These are phyloP conservation scores for Suillus sp. DNA, from an alignment of 768 basidiomycete species.

Conservation along the genomic window DNA sequence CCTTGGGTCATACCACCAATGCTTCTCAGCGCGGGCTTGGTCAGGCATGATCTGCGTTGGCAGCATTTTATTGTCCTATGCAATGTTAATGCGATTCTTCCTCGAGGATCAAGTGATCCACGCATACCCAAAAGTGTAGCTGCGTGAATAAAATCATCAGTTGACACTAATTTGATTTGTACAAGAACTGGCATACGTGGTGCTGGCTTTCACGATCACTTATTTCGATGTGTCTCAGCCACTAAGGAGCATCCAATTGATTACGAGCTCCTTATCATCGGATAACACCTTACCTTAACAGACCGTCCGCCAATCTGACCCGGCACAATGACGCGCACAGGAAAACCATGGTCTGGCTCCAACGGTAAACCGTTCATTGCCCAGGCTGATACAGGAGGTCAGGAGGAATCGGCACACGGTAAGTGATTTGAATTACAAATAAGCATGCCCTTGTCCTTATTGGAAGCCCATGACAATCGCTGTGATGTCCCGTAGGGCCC, in stretches of 20 bases:
- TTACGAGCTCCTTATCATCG: background rate
- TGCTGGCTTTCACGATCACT: constrained; percentile 54
- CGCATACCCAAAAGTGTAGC: constrained; percentile 40
- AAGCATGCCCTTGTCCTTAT: constrained; percentile 52
- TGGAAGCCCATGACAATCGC: constrained; percentile 46
- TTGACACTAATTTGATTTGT: background rate
- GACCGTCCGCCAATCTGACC: constrained; percentile 64
- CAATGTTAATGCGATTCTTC: background rate
- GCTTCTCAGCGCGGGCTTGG: constrained; percentile 48
- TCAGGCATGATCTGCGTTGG: constrained; percentile 54
- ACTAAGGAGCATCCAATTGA: constrained; percentile 34
- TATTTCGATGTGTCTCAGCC: constrained; percentile 58
- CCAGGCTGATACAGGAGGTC: constrained; percentile 37
- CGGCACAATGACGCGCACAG: constrained; percentile 63
- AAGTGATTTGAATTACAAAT: constrained; percentile 29
- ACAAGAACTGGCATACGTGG: constrained; percentile 37
- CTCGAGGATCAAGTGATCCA: background rate
- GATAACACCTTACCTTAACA: constrained; percentile 36
- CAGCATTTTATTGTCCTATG: constrained; percentile 60
- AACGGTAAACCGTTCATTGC: constrained; percentile 63
- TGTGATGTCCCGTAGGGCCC: constrained; percentile 62
- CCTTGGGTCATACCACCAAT: constrained; percentile 60
- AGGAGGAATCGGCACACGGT: background rate
- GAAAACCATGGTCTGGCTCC: constrained; percentile 66
- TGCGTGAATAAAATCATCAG: constrained; percentile 14